Evolutionary conservation across 805 yeast genomes (phyloP).

Genomic region (Candida succiphila): DNA sequence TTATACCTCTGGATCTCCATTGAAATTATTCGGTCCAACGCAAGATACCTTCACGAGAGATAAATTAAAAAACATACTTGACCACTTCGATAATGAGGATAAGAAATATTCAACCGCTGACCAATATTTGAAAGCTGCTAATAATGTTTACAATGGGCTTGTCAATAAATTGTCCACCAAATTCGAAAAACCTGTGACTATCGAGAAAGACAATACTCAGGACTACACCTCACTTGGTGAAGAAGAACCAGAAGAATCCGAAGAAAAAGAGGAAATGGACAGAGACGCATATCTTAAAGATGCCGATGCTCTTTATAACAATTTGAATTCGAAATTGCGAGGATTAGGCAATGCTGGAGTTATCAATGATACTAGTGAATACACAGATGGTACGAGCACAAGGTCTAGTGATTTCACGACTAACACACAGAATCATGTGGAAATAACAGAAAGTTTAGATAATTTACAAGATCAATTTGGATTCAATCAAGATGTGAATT

Average conservation of each 20-base stretch:
- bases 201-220: neutral
- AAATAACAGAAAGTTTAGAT: no score
- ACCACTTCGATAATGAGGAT: constrained; percentile 6
- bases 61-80: constrained; percentile 16
- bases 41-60: constrained; percentile 22
- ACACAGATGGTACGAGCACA: no score
- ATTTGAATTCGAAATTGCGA: neutral
- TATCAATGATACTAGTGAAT: no score
- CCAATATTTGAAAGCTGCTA: constrained; percentile 11
- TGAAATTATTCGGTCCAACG: constrained; percentile 18
- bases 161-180: constrained; percentile 4
- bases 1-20: constrained; percentile 18
- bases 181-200: neutral
- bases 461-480: no score
- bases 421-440: no score
- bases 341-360: no score
- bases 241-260: no score
- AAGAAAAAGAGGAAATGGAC: constrained; percentile 4
- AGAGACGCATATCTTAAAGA: neutral
- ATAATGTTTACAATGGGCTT: constrained; percentile 10
- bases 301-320: neutral
- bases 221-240: constrained; percentile 19
- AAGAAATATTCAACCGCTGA: neutral
- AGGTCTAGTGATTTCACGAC: no score
- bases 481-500: no score